Evolutionary conservation across 2,329 filamentous ascomycete genomes (phyloP).

Genomic region (Aspergillus brunneoviolaceus): DNA sequence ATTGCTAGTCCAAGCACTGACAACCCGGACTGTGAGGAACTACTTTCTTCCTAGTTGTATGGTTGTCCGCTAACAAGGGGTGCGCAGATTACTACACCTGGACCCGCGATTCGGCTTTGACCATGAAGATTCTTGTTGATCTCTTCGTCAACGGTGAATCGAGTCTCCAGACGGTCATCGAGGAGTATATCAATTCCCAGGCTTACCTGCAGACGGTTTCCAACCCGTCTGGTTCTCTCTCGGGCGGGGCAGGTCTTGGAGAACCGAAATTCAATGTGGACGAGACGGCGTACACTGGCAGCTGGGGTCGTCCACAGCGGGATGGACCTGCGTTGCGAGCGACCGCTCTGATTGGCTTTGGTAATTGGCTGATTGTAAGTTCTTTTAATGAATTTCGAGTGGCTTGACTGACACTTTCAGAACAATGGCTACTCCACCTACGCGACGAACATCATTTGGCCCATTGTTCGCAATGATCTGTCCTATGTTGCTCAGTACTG

Average conservation of each 20-base stretch:
- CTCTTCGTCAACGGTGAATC: conserved; percentile 62
- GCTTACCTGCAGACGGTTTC: conserved; percentile 64
- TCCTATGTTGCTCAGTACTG: conserved; percentile 60
- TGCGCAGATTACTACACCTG: conserved; percentile 73
- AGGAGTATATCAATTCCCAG: conserved; percentile 68
- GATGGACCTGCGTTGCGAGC: conserved; percentile 77
- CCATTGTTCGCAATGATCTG: conserved; percentile 73
- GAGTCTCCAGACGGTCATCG: conserved; percentile 59
- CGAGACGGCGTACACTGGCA: conserved; percentile 58
- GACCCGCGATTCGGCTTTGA: conserved; percentile 72
- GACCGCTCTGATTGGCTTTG: conserved; percentile 69
- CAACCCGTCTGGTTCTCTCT: conserved; percentile 65
- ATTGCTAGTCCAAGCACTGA: conserved; percentile 16
- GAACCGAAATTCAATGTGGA: conserved; percentile 74
- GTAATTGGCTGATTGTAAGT: conserved; percentile 63
- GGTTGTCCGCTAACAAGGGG: background rate
- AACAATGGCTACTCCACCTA: conserved; percentile 57
- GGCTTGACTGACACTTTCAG: conserved; percentile 14
- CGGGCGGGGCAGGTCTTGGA: conserved; percentile 54
- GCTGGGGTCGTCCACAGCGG: conserved; percentile 76
- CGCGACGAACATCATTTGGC: conserved; percentile 63
- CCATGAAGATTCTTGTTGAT: conserved; percentile 68
- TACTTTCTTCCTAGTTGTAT: conserved; percentile 10
- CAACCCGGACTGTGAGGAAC: conserved; percentile 54
- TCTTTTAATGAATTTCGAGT: background rate